These are phyloP conservation scores for Candida sp. DNA, from an alignment of 1,139 yeast genomes.

Conservation along the genomic window DNA sequence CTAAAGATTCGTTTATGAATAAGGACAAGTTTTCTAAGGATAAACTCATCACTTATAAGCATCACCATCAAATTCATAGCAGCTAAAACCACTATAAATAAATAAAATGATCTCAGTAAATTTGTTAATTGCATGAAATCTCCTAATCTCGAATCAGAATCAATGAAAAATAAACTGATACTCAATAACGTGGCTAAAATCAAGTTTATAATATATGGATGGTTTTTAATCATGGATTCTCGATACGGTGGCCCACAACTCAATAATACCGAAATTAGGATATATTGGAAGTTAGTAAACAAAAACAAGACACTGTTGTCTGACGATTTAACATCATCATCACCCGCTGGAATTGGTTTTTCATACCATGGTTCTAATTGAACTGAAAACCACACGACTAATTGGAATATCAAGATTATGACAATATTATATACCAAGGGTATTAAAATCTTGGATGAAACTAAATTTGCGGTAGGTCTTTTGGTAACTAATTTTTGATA, in stretches of 20 bases:
- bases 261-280: constrained; percentile 74
- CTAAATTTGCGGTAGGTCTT: constrained; percentile 91
- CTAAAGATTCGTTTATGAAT: constrained; percentile 25
- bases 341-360: constrained; percentile 80
- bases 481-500: constrained; percentile 56
- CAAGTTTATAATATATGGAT: constrained; percentile 69
- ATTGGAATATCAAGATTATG: constrained; percentile 61
- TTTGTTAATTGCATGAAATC: constrained; percentile 72
- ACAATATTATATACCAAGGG: constrained; percentile 76
- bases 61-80: constrained; percentile 49
- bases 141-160: constrained; percentile 55
- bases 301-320: constrained; percentile 87
- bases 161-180: constrained; percentile 43
- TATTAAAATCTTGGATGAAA: constrained; percentile 80
- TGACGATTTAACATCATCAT: constrained; percentile 79
- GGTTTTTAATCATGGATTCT: constrained; percentile 65
- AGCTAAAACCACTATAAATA: constrained; percentile 44
- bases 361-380: constrained; percentile 70
- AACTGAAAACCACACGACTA: constrained; percentile 60
- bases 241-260: constrained; percentile 97
- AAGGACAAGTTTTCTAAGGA: constrained; percentile 27
- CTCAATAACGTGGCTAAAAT: constrained; percentile 48
- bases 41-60: constrained; percentile 38
- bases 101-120: constrained; percentile 50
- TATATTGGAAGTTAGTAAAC: constrained; percentile 84